Conservation (phyloP, 2,329 filamentous ascomycete genomes). For the Neurospora crassa region DNA sequence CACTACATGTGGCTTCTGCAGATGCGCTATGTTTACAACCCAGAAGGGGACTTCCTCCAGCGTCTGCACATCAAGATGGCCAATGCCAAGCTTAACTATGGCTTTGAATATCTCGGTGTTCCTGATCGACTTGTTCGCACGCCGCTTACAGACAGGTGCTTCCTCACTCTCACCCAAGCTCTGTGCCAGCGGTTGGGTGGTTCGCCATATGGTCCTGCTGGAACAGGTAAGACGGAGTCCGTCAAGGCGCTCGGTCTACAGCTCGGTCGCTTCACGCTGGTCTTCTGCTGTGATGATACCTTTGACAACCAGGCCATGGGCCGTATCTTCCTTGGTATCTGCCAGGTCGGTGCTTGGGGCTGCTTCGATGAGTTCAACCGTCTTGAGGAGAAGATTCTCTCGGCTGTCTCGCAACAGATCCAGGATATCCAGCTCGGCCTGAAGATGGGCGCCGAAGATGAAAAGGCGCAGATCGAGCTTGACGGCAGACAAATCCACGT, state of each 20-base stretch:
- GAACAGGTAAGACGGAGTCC: conserved; percentile 97
- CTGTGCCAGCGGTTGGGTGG: conserved; percentile 91
- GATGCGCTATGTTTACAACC: conserved; percentile 89
- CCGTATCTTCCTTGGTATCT: conserved; percentile 97
- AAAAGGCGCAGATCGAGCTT: conserved; percentile 84
- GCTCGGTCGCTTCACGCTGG: conserved; percentile 91
- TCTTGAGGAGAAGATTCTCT: conserved; percentile 93
- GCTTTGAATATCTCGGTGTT: conserved; percentile 96
- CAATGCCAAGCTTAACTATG: conserved; percentile 89
- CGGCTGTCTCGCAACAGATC: conserved; percentile 96
- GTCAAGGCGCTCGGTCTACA: conserved; percentile 97
- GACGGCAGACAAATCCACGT: conserved; percentile 85
- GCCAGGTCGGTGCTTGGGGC: conserved; percentile 97
- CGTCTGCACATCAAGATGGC: conserved; percentile 92
- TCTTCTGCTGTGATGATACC: conserved; percentile 99
- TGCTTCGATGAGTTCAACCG: conserved; percentile 99
- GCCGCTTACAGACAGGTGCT: conserved; percentile 94
- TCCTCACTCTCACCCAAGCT: conserved; percentile 93
- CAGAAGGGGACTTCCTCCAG: conserved; percentile 71
- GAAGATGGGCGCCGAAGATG: conserved; percentile 72
- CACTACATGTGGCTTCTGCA: conserved; percentile 92
- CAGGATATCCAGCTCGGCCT: conserved; percentile 98
- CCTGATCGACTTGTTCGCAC: conserved; percentile 93
- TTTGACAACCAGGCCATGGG: conserved; percentile 99
- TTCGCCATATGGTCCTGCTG: conserved; percentile 92